A percentile compares a stretch with the other conserved stretches of the same genome.
Conservation (phyloP, 1,139 yeast species). For the Suhomyces maxii region DNA sequence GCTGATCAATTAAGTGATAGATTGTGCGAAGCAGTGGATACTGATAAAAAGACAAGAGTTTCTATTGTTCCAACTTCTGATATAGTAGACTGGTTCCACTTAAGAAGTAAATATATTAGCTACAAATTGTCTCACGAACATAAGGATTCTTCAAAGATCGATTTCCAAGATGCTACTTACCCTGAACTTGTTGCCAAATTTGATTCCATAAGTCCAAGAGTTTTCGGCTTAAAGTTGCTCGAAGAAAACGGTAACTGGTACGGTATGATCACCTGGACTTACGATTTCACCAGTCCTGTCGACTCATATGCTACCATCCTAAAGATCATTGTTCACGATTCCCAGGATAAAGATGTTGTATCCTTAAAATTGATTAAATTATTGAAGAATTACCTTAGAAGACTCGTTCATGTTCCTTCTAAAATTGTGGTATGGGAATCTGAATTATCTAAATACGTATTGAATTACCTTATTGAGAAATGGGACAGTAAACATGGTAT, state of each 20-base stretch:
- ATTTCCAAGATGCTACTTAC: conserved; percentile 25
- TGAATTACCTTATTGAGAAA: conserved; percentile 16
- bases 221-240: conserved; percentile 34
- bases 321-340: conserved; percentile 26
- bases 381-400: conserved; percentile 21
- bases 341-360: conserved; percentile 19
- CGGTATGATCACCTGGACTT: conserved; percentile 44
- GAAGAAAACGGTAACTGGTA: conserved; percentile 17
- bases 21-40: conserved; percentile 18
- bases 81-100: conserved; percentile 46
- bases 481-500: conserved; percentile 21
- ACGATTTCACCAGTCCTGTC: conserved; percentile 30
- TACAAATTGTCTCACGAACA: conserved; percentile 27
- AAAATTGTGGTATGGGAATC: conserved; percentile 40
- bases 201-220: conserved; percentile 23
- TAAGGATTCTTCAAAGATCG: conserved; percentile 17
- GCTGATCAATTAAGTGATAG: conserved; percentile 20
- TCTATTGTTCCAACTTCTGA: conserved; percentile 31
- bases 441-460: conserved; percentile 23
- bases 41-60: conserved; percentile 33
- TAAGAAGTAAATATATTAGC: conserved; percentile 40
- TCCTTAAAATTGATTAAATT: conserved; percentile 26
- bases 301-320: conserved; percentile 32
- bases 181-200: conserved; percentile 26
- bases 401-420: conserved; percentile 11